Base-by-base conservation (phyloP, 108 stramenopile genomes). In the Cyclotella kingstonii region DNA sequence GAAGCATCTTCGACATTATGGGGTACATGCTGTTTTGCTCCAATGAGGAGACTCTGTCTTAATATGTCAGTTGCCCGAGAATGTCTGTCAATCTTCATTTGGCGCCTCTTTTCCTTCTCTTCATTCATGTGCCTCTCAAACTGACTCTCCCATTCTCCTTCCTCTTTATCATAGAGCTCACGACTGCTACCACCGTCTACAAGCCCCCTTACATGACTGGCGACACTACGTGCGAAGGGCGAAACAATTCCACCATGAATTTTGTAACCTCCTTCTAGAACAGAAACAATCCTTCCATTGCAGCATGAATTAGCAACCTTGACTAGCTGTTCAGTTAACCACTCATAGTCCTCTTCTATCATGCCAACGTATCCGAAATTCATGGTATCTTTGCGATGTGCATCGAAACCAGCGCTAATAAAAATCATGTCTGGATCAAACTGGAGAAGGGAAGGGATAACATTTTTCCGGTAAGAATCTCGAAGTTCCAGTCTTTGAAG, bases 401-500 rank as follows among this genome's bases (percentile, higher is more conserved):
- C 97, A 71, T 99, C 99, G 60, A 99, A 99, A n/a, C 99, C 99
- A 31, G 99, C 99, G 54, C 93, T 94, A 38, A 99, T 91, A 47
- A 99, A 89, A 40, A 98, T 93, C 6, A 99, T 69, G 76, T 99
- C 97, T 27, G 99, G 97, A 55, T 94, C 81, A 68, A 98, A 98
- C 38, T 91, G 93, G 19, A 85, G 56, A 18, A 94, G 45, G 7
- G 74, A 65, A 1, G 93, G 93, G 22, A 94, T 71, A 31, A 91
- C 85, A 42, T 73, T 81, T 58, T 90, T 82, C n/a, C 93, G 80
- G 69, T 94, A 94, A 2, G 86, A 76, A 76, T 94, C 93, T 46
- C 93, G 63, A 11, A 89, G 69, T 45, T 94, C 90, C 21, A 91
- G 69, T 29, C 93, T 76, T 74, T 94, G 93, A 77, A 91, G 85